These are phyloP conservation scores for Cladophialophora carrionii DNA, from an alignment of 2,329 filamentous ascomycete genomes.

Conservation along the genomic window DNA sequence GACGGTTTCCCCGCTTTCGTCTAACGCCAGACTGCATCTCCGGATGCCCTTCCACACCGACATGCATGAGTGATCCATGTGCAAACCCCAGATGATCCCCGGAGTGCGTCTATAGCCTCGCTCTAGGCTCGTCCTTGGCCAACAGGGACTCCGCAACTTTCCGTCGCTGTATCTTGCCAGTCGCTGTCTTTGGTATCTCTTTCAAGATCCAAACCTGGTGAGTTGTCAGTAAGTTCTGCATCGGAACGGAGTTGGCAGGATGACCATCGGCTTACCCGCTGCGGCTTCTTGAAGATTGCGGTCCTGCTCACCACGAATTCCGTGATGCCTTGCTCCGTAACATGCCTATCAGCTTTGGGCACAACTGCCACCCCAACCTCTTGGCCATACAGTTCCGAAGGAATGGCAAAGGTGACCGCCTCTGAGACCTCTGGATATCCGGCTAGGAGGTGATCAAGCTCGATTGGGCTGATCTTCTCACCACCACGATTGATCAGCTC, in stretches of 20 bases:
- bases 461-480: slow-evolving; percentile 87
- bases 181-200: slow-evolving; percentile 88
- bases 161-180: slow-evolving; percentile 82
- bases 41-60: slow-evolving; percentile 10
- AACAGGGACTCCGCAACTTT: slow-evolving; percentile 86
- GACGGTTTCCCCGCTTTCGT: slow-evolving; percentile 7
- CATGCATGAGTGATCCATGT: slow-evolving; percentile 9
- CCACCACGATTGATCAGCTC: slow-evolving; percentile 88
- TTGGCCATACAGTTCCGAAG: slow-evolving; percentile 81
- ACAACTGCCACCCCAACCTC: slow-evolving; percentile 78
- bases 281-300: slow-evolving; percentile 83
- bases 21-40: slow-evolving; percentile 14
- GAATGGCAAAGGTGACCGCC: slow-evolving; percentile 80
- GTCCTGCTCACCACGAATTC: slow-evolving; percentile 70
- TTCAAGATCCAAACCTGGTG: slow-evolving; percentile 71
- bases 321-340: slow-evolving; percentile 65
- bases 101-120: slow-evolving; percentile 53
- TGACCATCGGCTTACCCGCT: slow-evolving; percentile 61
- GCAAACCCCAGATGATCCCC: slow-evolving; percentile 1
- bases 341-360: slow-evolving; percentile 64
- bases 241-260: not conserved
- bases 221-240: slow-evolving; percentile 1
- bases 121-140: slow-evolving; percentile 63
- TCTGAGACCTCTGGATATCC: slow-evolving; percentile 73
- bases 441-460: slow-evolving; percentile 80